Conservation (phyloP, 768 basidiomycete species). For the Trametes cinnabarina region DNA sequence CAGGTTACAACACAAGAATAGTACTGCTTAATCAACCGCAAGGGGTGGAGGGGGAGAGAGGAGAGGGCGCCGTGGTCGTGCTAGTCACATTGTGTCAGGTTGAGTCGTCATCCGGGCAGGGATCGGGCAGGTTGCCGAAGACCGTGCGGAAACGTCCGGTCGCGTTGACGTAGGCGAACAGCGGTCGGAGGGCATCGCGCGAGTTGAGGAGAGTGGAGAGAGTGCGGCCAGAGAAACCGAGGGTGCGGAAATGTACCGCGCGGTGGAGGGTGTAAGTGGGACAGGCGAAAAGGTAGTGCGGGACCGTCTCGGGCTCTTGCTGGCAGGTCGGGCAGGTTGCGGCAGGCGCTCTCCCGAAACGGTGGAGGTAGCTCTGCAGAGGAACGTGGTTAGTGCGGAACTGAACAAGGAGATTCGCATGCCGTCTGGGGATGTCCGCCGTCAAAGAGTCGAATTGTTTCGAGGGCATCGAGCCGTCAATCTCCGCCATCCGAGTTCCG, state of each 20-base stretch:
- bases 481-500: not conserved
- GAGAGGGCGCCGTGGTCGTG: too few species aligned
- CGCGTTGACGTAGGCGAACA: slow-evolving; percentile 13
- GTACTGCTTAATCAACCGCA: too few species aligned
- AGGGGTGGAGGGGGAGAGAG: too few species aligned
- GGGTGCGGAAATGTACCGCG: not conserved
- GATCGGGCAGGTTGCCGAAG: not conserved
- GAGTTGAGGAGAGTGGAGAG: slow-evolving; percentile 7
- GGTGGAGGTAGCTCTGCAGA: slow-evolving; percentile 28
- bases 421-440: not conserved
- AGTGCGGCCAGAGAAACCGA: not conserved
- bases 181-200: not conserved
- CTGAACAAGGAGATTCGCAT: slow-evolving; percentile 26
- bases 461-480: not conserved
- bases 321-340: slow-evolving; percentile 17
- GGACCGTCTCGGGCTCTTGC: slow-evolving; percentile 8
- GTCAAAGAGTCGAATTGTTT: not conserved
- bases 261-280: slow-evolving; percentile 4
- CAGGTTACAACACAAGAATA: too few species aligned
- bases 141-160: slow-evolving; percentile 5
- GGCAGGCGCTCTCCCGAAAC: slow-evolving; percentile 7
- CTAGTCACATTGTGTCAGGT: too few species aligned
- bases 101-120: not conserved
- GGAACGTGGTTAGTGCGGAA: slow-evolving; percentile 34
- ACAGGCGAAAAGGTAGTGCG: slow-evolving; percentile 23